phyloP scores from a whole-genome alignment of 2,329 filamentous ascomycete species.

The Cercospora sp. region DNA sequence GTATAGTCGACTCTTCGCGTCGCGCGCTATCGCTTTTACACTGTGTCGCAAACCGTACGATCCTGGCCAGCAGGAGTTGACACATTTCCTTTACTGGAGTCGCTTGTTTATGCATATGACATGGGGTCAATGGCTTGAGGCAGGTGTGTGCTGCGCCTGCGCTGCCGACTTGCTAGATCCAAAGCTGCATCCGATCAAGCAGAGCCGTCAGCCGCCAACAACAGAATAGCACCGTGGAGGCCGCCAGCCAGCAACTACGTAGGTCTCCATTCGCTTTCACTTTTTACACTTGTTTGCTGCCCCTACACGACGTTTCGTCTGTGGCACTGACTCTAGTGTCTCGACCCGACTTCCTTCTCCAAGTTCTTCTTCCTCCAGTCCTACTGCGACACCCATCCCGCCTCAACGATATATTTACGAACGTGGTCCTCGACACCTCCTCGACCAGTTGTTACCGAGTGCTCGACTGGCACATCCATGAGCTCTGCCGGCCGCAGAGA shows the following conservation, averaged over 20 bases:
- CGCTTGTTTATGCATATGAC: not conserved
- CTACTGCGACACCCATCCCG: not conserved
- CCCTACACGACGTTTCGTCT: not conserved
- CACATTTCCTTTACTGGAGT: not conserved
- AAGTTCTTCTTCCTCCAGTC: not conserved
- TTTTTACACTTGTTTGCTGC: not conserved
- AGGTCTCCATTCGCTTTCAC: not conserved
- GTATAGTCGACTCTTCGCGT: not conserved
- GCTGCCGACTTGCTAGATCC: not conserved
- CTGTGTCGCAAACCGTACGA: not conserved
- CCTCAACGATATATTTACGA: not conserved
- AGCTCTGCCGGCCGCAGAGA: constrained; percentile 8
- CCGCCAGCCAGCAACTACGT: not conserved
- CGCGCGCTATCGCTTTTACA: not conserved
- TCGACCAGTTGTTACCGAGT: not conserved
- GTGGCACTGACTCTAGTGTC: not conserved
- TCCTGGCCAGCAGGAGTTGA: not conserved
- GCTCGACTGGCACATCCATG: not conserved
- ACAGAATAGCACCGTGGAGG: no score
- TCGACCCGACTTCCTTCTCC: no score
- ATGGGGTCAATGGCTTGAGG: not conserved
- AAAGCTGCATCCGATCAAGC: not conserved
- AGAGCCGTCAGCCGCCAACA: not conserved
- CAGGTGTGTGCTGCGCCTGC: not conserved
- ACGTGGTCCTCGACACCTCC: no score